Base-by-base conservation (phyloP, 192 early-diverging fungal genomes). In the Obelidium mucronatum region DNA sequence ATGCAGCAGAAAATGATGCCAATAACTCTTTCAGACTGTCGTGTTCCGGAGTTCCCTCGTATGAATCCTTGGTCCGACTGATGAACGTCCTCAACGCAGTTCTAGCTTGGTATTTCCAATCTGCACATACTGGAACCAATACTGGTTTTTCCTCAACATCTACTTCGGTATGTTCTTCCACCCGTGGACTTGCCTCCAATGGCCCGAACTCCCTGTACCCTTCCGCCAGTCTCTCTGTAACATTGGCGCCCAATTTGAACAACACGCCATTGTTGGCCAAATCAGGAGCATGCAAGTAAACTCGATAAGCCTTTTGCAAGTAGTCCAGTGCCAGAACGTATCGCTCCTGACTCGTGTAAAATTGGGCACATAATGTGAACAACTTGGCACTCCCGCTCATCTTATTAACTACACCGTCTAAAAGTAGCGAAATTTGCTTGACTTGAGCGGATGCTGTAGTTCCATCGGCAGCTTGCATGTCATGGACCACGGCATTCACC, bases 61-160 rank as follows among this genome's bases (percentile, higher is more conserved):
- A 69, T 24, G 30, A 24, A 36, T 48, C 88, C 82, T 93, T 94
- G 19, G 92, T 91, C 60, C 92, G 90, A 39, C 93, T 92, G 71
- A 97, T 90, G 67, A 98, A 82, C 30, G 93, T 90, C 62, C 92
- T 93, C 74, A 98, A 78, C 40, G 93, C 82, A 83, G 89, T 91
- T 75, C 90, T 91, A 11, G 93, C 85, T 76, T 97, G 94, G 73
- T 95, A 95, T 63, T 81, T 83, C 96, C 96, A 98, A 79, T 98
- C 96, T 31, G 89, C 87, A 72, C 94, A 94, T 30, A 96, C 93
- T 22, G 75, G n/a, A 40, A 63, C 74, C 19, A 30, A 53, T 34
- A 75, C 62, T n/a, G 15, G 64, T 17, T 26, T 40, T 4, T 52
- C 3, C 6, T 60, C 80, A 0, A 5, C 56, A 26, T 63, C 79